Evolutionary conservation across 768 basidiomycete species (phyloP), one percentile per base, ranked within the genome.

Genomic region (Kwoniella mangroviensis): DNA sequence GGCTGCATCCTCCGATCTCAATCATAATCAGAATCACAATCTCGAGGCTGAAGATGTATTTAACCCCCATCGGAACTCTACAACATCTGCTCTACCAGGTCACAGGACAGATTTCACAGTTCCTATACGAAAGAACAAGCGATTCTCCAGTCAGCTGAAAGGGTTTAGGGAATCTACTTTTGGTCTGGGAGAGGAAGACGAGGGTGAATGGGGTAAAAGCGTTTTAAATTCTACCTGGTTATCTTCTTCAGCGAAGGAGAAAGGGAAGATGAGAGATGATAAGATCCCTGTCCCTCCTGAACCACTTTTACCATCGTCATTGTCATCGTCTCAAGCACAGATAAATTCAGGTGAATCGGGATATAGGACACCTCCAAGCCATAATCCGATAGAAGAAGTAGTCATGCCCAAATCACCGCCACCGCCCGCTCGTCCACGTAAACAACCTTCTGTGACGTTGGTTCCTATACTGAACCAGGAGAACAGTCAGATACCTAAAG

Each of bases 61-160:
- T 65, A 58, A 5, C 11, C 56, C 13, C 7, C 56, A 12, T 53
- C 40, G 41, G 17, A 64, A 9, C 19, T 21, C 34, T 34, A 34
- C 34, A 7, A 34, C 9, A 34, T 34, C 34, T 34, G 34, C 34
- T 34, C 34, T 34, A 34, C 34, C 34, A 34, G 34, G 34, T 34
- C 6, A 34, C 6, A 7, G 6, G 34, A 34, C 34, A 34, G 6
- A 34, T 7, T 5, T 34, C 34, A 34, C 34, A 64, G 4, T 40
- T n/a, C 13, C 63, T 0, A 54, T 1, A 10, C 52, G 65, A 45
- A 58, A 49, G 21, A 58, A 67, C 10, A 64, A 64, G 28, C 26
- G 76, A 21, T 61, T 78, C 12, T 78, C 74, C 7, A 72, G 68
- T 43, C 77, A 78, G 63, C 59, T 78, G 4, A 49, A 67, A 21